phyloP scores from a whole-genome alignment of 2,329 filamentous ascomycete species.

The Verticillium klebahnii region DNA sequence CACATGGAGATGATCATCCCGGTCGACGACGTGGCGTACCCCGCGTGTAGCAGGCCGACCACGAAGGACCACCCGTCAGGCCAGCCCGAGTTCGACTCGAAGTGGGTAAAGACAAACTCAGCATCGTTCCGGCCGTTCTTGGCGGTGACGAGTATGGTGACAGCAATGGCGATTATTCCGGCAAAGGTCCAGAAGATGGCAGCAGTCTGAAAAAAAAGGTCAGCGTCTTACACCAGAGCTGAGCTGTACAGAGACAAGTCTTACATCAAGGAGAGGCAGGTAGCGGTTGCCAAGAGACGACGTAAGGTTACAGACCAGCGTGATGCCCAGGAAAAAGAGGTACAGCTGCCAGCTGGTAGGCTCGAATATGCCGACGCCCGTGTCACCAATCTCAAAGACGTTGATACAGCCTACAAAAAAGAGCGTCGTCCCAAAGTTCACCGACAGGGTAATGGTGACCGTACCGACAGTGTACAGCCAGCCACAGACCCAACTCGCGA shows the following conservation, averaged over 20 bases:
- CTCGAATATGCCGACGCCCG: conserved; percentile 37
- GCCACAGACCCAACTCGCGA: conserved; percentile 69
- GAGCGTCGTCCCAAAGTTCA: conserved; percentile 74
- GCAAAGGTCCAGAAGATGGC: conserved; percentile 73
- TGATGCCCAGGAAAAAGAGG: conserved; percentile 67
- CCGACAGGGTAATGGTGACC: conserved; percentile 73
- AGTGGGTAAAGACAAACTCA: conserved; percentile 61
- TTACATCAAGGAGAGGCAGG: conserved; percentile 65
- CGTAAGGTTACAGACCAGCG: conserved; percentile 58
- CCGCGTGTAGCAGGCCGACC: conserved; percentile 67
- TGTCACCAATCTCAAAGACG: conserved; percentile 42
- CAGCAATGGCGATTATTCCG: conserved; percentile 60
- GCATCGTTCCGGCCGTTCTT: conserved; percentile 62
- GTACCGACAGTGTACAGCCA: conserved; percentile 77
- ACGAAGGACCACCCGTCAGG: conserved; percentile 67
- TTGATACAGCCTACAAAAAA: conserved; percentile 53
- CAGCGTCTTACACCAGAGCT: neutral
- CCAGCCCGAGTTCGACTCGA: conserved; percentile 67
- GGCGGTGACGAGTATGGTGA: conserved; percentile 60
- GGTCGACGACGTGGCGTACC: conserved; percentile 69
- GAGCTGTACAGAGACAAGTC: conserved; percentile 16
- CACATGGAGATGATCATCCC: conserved; percentile 81
- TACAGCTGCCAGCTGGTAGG: conserved; percentile 61
- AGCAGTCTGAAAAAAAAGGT: conserved; percentile 46
- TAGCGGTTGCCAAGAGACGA: conserved; percentile 64